A percentile compares a stretch with the other conserved stretches of the same genome.
Conservation (phyloP, 2,329 filamentous ascomycete genomes). For the Alternaria brassicicola region DNA sequence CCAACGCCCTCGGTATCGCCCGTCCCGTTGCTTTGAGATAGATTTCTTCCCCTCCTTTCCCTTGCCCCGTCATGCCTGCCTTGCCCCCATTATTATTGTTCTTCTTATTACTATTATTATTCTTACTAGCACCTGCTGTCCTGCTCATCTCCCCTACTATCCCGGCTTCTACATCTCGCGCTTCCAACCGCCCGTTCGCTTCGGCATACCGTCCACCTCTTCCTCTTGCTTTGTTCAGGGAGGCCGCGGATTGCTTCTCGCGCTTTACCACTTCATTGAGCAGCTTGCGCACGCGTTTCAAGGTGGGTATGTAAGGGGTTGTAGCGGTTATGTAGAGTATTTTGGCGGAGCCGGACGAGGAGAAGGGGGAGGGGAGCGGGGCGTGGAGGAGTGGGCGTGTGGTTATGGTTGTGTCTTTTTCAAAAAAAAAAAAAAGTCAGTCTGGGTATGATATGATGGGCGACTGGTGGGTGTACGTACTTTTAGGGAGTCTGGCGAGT, state of each 20-base stretch:
- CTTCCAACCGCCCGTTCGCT: constrained; percentile 35
- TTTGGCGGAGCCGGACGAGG: constrained; percentile 57
- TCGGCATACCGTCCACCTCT: constrained; percentile 8
- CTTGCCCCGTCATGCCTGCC: constrained; percentile 6
- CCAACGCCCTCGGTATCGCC: constrained; percentile 68
- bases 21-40: constrained; percentile 69
- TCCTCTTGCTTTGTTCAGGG: background rate
- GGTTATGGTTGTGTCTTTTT: constrained; percentile 57
- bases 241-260: constrained; percentile 47
- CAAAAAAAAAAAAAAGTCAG: constrained; percentile 9
- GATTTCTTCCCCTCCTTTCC: constrained; percentile 54
- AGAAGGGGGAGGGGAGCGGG: constrained; percentile 60
- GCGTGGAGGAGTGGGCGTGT: constrained; percentile 66
- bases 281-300: constrained; percentile 69
- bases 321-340: constrained; percentile 69
- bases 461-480: constrained; percentile 19
- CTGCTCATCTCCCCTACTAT: constrained; percentile 33
- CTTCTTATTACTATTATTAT: too few species aligned
- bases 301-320: constrained; percentile 70
- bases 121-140: background rate
- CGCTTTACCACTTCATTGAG: constrained; percentile 64
- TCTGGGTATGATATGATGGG: background rate
- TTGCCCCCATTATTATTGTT: background rate
- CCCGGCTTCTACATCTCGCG: constrained; percentile 36
- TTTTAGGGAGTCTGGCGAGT: constrained; percentile 28